A percentile compares a stretch with the other conserved stretches of the same genome.
Evolutionary conservation across 257 asterid genomes (phyloP).

Genomic region (Cordia subcordata): DNA sequence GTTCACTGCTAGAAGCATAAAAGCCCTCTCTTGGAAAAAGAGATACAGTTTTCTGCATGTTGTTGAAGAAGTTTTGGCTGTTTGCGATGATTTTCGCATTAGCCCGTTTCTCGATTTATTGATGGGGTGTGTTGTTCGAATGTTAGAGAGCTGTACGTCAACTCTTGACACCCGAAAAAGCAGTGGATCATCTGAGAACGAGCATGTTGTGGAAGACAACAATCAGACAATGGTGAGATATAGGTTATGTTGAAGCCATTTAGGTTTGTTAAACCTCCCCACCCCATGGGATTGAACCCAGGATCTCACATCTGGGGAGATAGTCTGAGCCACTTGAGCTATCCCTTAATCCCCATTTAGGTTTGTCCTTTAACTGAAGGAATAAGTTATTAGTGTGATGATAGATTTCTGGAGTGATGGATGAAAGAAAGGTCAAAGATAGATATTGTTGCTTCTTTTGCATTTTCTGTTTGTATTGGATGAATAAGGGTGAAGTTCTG

Average conservation of each 20-base stretch:
- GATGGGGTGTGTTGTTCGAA: constrained; percentile 57
- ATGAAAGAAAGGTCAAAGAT: no score
- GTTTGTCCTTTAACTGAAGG: background rate
- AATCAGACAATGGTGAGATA: constrained; percentile 45
- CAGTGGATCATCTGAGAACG: constrained; percentile 27
- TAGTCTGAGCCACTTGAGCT: no score
- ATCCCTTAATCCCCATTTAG: no score
- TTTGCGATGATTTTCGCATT: constrained; percentile 74
- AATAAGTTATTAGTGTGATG: background rate
- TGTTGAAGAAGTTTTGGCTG: constrained; percentile 65
- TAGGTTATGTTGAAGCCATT: constrained; percentile 9
- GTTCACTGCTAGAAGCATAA: constrained; percentile 46
- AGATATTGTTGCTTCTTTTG: background rate
- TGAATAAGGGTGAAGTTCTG: background rate
- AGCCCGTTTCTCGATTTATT: constrained; percentile 69
- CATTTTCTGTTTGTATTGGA: background rate
- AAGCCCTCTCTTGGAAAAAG: constrained; percentile 69
- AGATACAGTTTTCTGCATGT: constrained; percentile 77
- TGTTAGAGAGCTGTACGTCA: constrained; percentile 64
- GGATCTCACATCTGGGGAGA: no score
- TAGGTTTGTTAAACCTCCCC: no score
- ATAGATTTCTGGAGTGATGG: no score
- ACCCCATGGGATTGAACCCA: no score
- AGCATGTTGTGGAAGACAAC: constrained; percentile 30
- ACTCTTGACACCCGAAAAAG: constrained; percentile 33